Evolutionary conservation across 257 asterid species (phyloP).

Genomic region (Craterostigma plantagineum): DNA sequence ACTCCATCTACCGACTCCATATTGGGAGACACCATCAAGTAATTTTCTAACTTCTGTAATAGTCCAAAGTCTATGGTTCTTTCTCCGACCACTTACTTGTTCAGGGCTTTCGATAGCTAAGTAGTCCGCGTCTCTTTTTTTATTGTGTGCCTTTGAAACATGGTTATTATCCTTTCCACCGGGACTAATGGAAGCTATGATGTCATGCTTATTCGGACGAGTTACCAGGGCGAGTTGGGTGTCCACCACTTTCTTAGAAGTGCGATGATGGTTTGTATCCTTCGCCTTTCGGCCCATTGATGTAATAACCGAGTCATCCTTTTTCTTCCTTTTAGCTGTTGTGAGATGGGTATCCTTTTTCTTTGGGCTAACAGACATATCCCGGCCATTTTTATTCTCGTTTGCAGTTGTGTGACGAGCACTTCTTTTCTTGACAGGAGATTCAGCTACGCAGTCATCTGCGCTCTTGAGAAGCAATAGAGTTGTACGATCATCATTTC

Average conservation of each 20-base stretch:
- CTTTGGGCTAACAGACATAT: slow-evolving; percentile 2
- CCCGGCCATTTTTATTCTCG: slow-evolving; percentile 16
- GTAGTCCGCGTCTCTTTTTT: slow-evolving; percentile 9
- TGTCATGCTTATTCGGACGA: too few species aligned
- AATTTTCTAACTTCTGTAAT: slow-evolving; percentile 62
- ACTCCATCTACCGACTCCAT: slow-evolving; percentile 94
- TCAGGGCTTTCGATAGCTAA: slow-evolving; percentile 16
- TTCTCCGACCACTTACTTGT: slow-evolving; percentile 38
- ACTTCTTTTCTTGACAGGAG: slow-evolving; percentile 11
- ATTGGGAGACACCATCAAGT: slow-evolving; percentile 78
- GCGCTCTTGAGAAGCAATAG: slow-evolving; percentile 15
- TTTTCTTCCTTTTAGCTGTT: too few species aligned
- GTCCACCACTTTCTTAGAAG: too few species aligned
- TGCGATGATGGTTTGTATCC: too few species aligned
- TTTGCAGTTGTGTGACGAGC: slow-evolving; percentile 9
- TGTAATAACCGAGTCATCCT: too few species aligned
- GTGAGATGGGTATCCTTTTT: neutral
- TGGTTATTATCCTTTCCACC: too few species aligned
- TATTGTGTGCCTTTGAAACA: slow-evolving; percentile 1
- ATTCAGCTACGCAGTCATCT: slow-evolving; percentile 9
- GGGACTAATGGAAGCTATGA: too few species aligned
- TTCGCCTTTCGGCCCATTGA: too few species aligned
- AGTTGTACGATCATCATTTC: slow-evolving; percentile 12
- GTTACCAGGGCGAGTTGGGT: too few species aligned
- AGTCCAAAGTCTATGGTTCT: slow-evolving; percentile 82